These are phyloP conservation scores for Mycosphaerella sp. DNA, from an alignment of 2,329 filamentous ascomycete species.

Conservation along the genomic window DNA sequence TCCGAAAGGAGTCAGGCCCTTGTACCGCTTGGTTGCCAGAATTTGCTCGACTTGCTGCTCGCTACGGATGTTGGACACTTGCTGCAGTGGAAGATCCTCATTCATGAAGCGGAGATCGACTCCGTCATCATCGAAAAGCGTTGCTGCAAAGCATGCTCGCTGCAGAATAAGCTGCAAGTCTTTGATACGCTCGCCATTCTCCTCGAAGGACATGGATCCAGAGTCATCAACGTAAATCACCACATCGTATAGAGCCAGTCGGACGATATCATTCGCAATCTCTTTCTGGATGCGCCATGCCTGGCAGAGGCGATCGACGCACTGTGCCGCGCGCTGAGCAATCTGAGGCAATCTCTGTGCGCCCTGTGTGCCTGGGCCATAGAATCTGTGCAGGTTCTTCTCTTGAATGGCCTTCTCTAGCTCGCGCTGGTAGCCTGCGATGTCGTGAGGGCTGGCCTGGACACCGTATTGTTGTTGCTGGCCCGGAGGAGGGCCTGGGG, in stretches of 20 bases:
- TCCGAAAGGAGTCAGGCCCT: slow-evolving; percentile 61
- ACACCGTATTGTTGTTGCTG: slow-evolving; percentile 33
- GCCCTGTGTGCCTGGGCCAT: slow-evolving; percentile 48
- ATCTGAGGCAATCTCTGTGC: slow-evolving; percentile 43
- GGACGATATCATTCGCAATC: slow-evolving; percentile 57
- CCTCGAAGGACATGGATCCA: slow-evolving; percentile 63
- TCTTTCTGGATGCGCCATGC: slow-evolving; percentile 53
- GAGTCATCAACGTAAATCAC: slow-evolving; percentile 62
- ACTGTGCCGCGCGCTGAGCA: slow-evolving; percentile 43
- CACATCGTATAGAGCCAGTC: slow-evolving; percentile 56
- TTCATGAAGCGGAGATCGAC: slow-evolving; percentile 67
- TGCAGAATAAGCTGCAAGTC: slow-evolving; percentile 59
- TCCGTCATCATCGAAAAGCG: slow-evolving; percentile 63
- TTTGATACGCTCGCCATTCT: slow-evolving; percentile 59
- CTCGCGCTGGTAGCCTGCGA: slow-evolving; percentile 51
- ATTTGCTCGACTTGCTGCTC: slow-evolving; percentile 54
- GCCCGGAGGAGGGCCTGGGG: slow-evolving; percentile 25
- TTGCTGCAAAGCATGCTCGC: slow-evolving; percentile 57
- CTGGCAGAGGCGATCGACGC: slow-evolving; percentile 51
- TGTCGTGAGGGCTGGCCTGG: slow-evolving; percentile 41
- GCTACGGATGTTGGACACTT: slow-evolving; percentile 50
- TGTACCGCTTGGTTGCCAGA: slow-evolving; percentile 54
- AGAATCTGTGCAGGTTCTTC: slow-evolving; percentile 54
- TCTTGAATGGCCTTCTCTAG: slow-evolving; percentile 53
- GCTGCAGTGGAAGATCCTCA: slow-evolving; percentile 44